Evolutionary conservation across 2,329 filamentous ascomycete species (phyloP), one percentile per base, ranked within the genome.

Genomic region (Pseudogymnoascus pannorum): DNA sequence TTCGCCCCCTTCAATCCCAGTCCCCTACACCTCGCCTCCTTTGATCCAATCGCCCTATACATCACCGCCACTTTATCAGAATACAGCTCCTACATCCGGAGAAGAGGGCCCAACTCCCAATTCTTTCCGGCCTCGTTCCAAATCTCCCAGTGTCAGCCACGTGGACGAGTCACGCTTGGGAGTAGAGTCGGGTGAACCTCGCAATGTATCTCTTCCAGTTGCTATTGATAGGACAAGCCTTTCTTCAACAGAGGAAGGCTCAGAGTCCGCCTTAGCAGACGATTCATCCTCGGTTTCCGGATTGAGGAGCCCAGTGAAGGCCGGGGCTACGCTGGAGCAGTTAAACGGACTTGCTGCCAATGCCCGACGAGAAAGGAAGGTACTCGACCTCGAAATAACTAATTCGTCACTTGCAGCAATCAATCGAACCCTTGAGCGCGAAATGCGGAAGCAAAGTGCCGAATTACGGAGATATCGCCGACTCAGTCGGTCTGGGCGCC

Each of bases 401-500:
- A 99, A 99, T 70, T 94, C 91, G 1, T 97, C 92, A 1, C 81
- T 99, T 2, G 84, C 96, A 61, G 94, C 94, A 40, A 97, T 99
- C 75, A 99, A 99, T 72, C 83, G 92, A 60, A 94, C 92, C 0
- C 77, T 99, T 0, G 94, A 99, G 75, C 85, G 91, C 22, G 91
- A 97, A 72, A 81, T 99, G 68, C 86, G 92, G 24, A 96, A 96
- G 72, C 93, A 97, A 70, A 93, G 89, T 36, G 84, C 89, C 1
- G 94, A 99, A 71, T 73, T 99, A 31, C 87, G 94, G 62, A 83
- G 93, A 44, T 97, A 87, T 72, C 85, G 90, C 59, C 86, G 94
- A n/a, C 77, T 97, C 58, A 95, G 91, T 38, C 84, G 93, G 18
- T 86, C 91, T 0, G 92, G 92, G 0, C 83, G 86, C 1, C 77